Percentiles rank a stretch among this genome's conserved stretches.
Conservation (phyloP, 257 asterid genomes). For the Gentiana dahurica region DNA sequence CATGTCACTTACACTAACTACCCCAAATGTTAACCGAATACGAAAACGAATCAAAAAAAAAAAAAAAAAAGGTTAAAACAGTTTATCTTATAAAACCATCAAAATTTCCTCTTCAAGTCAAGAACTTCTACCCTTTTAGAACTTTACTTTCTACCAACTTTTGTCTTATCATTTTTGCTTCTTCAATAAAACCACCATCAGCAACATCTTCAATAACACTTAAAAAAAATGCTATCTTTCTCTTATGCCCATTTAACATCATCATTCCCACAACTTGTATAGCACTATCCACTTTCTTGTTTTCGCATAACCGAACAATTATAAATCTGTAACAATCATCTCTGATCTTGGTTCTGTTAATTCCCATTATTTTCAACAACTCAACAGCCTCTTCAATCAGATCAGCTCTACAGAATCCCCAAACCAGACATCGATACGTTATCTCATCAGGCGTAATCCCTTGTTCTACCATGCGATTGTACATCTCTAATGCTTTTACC, state of each 20-base stretch:
- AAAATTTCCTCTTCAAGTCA: slow-evolving; percentile 7
- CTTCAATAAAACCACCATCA: slow-evolving; percentile 58
- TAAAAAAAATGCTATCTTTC: slow-evolving; percentile 26
- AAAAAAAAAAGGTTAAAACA: too few relatives aligned
- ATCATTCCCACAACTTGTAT: slow-evolving; percentile 43
- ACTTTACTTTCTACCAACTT: slow-evolving; percentile 41
- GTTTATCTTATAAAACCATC: too few relatives aligned
- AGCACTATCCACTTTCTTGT: slow-evolving; percentile 48
- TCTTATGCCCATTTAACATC: slow-evolving; percentile 28
- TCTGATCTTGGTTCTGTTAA: slow-evolving; percentile 28
- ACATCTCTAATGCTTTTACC: slow-evolving; percentile 64
- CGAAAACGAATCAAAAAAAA: too few relatives aligned
- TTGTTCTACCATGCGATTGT: slow-evolving; percentile 38
- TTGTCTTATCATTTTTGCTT: slow-evolving; percentile 43
- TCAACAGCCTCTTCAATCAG: slow-evolving; percentile 62
- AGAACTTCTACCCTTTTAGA: slow-evolving; percentile 17
- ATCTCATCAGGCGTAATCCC: slow-evolving; percentile 70
- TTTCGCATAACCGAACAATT: slow-evolving; percentile 51
- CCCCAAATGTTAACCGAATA: too few relatives aligned
- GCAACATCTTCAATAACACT: slow-evolving; percentile 42
- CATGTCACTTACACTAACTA: too few relatives aligned
- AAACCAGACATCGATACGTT: slow-evolving; percentile 66
- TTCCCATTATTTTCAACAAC: slow-evolving; percentile 45
- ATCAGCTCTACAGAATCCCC: slow-evolving; percentile 79
- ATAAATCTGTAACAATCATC: slow-evolving; percentile 70